Percentiles rank a stretch among this genome's conserved stretches.
These are phyloP conservation scores for Chlorella variabilis DNA, from an alignment of 163 green algal genomes.

Conservation along the genomic window DNA sequence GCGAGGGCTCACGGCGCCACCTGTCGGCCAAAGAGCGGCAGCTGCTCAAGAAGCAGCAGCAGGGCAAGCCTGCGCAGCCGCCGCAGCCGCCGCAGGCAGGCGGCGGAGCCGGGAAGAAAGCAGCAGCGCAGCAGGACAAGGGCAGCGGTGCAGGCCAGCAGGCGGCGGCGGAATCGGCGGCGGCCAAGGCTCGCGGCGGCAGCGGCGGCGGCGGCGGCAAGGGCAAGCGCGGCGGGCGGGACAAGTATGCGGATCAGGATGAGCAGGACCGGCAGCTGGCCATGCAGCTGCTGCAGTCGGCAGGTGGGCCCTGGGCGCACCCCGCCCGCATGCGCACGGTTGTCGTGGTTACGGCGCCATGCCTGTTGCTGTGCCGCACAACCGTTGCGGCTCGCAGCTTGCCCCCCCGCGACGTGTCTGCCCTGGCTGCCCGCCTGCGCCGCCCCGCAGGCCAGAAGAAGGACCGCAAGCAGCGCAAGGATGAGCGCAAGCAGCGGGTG, in stretches of 20 bases:
- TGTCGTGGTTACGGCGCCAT: background rate
- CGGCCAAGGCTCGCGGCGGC: background rate
- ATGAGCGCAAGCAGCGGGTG: conserved; percentile 64
- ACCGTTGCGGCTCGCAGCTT: background rate
- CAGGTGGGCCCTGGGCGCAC: conserved; percentile 37
- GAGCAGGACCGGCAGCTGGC: conserved; percentile 92
- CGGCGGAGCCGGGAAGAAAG: background rate
- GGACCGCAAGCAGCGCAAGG: conserved; percentile 56
- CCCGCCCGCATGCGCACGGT: background rate
- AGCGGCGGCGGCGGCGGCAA: conserved; percentile 66
- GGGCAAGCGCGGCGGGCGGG: conserved; percentile 68
- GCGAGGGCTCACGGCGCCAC: conserved; percentile 47
- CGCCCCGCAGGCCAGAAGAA: conserved; percentile 44
- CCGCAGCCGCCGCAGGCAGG: conserved; percentile 39
- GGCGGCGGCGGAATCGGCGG: conserved; percentile 5
- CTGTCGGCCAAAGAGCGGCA: conserved; percentile 75
- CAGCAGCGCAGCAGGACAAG: conserved; percentile 17
- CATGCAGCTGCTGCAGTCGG: conserved; percentile 77
- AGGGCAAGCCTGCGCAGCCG: conserved; percentile 28
- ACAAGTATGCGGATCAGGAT: conserved; percentile 90
- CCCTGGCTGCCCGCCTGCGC: too few species aligned
- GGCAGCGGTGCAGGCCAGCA: conserved; percentile 26
- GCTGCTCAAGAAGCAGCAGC: conserved; percentile 69
- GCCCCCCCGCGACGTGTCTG: background rate
- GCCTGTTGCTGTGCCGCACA: background rate